Evolutionary conservation across 768 basidiomycete species (phyloP), one percentile per base, ranked within the genome.

Genomic region (Boletus pseudopeckii): DNA sequence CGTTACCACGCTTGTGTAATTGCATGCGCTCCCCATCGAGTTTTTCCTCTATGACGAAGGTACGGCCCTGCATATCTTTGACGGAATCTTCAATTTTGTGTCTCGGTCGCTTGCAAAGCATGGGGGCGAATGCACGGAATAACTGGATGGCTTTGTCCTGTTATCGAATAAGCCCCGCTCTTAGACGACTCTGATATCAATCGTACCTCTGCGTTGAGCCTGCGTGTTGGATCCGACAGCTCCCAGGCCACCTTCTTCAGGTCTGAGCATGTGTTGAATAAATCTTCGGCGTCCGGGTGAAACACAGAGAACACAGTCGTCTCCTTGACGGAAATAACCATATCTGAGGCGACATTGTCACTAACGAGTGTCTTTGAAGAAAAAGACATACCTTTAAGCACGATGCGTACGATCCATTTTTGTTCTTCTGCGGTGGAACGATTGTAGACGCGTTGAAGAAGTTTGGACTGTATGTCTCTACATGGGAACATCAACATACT

Each of bases 11-110:
- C 69, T 91, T 98, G 65, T 99, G 97, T 52, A 99, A 60, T 68
- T 98, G 97, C 72, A 99, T 93, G 33, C 97, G 77, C 69, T 99
- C 97, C 2, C 97, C 97, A 61, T 99, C 97, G 2, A 98, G 78
- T 67, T 98, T 99, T 73, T 99, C 97, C 68, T 99, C 97, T 36
- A 99, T 88, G 56, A 92, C 74, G 64, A 99, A 99, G 40, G 84
- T 80, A 7, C 76, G 69, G 9, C 83, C 82, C 18, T 81, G 82
- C 86, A 99, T 95, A 53, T 87, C 82, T 60, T 86, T 89, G 45
- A 96, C 84, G 0, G 92, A 84, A 26, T 91, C 88, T 60, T 89
- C 88, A 24, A 96, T 81, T 57, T 81, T 88, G 57, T 79, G 82
- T 0, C 85, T 88, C 1, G 92, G 88, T 7, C 96, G 83, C 64